Evolutionary conservation across 2,329 filamentous ascomycete species (phyloP).

Genomic region (Hysterium pulicare): DNA sequence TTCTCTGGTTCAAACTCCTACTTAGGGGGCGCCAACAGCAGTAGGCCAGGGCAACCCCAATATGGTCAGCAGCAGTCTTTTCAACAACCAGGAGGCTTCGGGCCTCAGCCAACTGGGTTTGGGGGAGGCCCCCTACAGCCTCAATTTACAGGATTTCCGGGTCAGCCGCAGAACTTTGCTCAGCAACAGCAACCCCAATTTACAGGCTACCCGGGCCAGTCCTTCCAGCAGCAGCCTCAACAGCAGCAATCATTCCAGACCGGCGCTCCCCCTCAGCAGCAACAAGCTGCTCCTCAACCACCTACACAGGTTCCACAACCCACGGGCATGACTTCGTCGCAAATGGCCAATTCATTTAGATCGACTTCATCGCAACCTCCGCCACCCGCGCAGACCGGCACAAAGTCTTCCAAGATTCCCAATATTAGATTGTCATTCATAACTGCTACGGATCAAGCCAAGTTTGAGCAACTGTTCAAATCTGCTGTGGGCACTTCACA

Average conservation of each 20-base stretch:
- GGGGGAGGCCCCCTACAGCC: conserved; percentile 55
- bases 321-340: conserved; percentile 59
- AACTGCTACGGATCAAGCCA: conserved; percentile 88
- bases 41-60: conserved; percentile 60
- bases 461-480: conserved; percentile 97
- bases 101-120: conserved; percentile 53
- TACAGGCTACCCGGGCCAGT: conserved; percentile 48
- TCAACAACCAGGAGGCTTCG: conserved; percentile 56
- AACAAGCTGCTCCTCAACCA: conserved; percentile 46
- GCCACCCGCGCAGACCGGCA: conserved; percentile 61
- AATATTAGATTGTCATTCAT: conserved; percentile 95
- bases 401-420: conserved; percentile 72
- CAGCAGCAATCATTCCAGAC: conserved; percentile 38
- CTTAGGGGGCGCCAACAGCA: conserved; percentile 73
- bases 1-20: conserved; percentile 87
- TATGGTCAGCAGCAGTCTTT: conserved; percentile 47
- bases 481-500: conserved; percentile 83
- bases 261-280: conserved; percentile 53
- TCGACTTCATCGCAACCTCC: conserved; percentile 35
- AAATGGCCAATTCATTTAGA: conserved; percentile 63
- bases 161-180: conserved; percentile 30
- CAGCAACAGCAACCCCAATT: conserved; percentile 40
- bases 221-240: conserved; percentile 41
- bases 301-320: conserved; percentile 52
- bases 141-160: conserved; percentile 63